Percentiles rank a stretch among this genome's conserved stretches.
Conservation (phyloP, 768 basidiomycete species). For the Pleurotus eryngii region DNA sequence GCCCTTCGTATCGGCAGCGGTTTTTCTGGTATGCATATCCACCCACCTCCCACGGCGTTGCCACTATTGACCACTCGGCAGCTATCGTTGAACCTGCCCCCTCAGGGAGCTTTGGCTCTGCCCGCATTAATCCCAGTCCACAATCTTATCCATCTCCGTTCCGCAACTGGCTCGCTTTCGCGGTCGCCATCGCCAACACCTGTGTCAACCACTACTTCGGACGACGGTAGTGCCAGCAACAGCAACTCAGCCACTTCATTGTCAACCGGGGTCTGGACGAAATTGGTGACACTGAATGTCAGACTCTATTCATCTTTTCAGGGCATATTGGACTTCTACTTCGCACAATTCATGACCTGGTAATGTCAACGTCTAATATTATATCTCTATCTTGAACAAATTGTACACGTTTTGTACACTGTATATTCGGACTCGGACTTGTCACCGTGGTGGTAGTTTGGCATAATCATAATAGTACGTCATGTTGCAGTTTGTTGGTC, state of each 20-base stretch:
- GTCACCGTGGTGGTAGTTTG: too few relatives aligned
- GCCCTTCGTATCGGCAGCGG: conserved; percentile 26
- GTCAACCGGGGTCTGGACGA: too few relatives aligned
- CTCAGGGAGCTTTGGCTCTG: not conserved
- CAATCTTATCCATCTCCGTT: too few relatives aligned
- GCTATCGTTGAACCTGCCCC: not conserved
- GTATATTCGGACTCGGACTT: too few relatives aligned
- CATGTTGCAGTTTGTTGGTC: too few relatives aligned
- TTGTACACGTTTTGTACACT: too few relatives aligned
- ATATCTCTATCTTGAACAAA: too few relatives aligned
- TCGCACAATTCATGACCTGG: not conserved
- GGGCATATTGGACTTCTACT: not conserved
- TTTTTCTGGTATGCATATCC: conserved; percentile 21
- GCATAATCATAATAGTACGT: too few relatives aligned
- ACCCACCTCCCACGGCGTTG: too few relatives aligned
- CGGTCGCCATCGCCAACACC: not conserved
- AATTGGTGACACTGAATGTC: not conserved
- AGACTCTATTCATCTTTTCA: not conserved
- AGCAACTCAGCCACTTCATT: not conserved
- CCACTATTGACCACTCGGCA: not conserved
- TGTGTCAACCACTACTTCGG: not conserved
- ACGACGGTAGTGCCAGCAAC: not conserved
- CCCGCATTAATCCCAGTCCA: not conserved
- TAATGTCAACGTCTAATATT: not conserved
- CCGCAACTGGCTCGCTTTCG: not conserved